Conservation (phyloP, 2,329 filamentous ascomycete genomes). For the Thelonectria blattea region DNA sequence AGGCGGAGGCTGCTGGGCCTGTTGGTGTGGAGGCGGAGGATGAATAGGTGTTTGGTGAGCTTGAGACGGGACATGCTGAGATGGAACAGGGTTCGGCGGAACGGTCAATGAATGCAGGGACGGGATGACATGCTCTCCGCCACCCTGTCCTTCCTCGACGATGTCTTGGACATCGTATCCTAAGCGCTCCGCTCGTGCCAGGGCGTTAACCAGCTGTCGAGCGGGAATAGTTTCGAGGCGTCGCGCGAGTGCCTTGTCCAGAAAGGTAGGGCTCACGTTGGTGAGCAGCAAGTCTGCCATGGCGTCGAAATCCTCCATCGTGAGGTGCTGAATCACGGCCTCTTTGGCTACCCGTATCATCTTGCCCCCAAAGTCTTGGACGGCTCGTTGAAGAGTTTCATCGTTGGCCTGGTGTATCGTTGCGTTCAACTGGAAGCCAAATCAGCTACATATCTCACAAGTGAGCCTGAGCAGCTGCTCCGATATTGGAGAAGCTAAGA, state of each 20-base stretch:
- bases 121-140: slow-evolving; percentile 47
- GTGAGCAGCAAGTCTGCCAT: slow-evolving; percentile 51
- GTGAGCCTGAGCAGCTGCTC: background rate
- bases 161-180: slow-evolving; percentile 61
- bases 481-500: background rate
- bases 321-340: slow-evolving; percentile 51
- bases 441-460: slow-evolving; percentile 31
- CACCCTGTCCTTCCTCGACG: slow-evolving; percentile 46
- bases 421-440: slow-evolving; percentile 52
- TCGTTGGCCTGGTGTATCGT: slow-evolving; percentile 52
- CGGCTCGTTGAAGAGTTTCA: slow-evolving; percentile 44
- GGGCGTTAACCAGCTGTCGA: slow-evolving; percentile 60
- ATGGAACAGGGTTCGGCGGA: slow-evolving; percentile 5
- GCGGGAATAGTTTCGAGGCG: slow-evolving; percentile 61
- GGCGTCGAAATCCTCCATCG: slow-evolving; percentile 51
- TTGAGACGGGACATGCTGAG: slow-evolving; percentile 10
- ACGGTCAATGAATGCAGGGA: slow-evolving; percentile 30
- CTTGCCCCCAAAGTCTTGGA: slow-evolving; percentile 54
- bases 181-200: slow-evolving; percentile 62
- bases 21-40: slow-evolving; percentile 6
- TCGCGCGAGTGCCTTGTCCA: slow-evolving; percentile 58
- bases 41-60: slow-evolving; percentile 1
- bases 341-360: slow-evolving; percentile 49
- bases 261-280: slow-evolving; percentile 55
- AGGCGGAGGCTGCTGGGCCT: background rate